A percentile compares a stretch with the other conserved stretches of the same genome.
phyloP scores from a whole-genome alignment of 805 yeast genomes.

The Barnettozyma sp. region DNA sequence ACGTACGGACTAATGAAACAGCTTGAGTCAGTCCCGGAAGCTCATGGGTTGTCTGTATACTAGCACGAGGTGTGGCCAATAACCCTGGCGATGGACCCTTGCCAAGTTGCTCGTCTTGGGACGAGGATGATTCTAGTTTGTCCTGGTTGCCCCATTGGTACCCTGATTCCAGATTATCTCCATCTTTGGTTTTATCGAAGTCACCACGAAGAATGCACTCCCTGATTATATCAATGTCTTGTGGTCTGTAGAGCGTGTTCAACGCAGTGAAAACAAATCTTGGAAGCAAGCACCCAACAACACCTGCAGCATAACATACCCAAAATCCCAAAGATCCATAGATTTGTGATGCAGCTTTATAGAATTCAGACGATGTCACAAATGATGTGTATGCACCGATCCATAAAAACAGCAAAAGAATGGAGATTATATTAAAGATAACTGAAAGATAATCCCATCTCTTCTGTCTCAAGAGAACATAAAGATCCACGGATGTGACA shows the following conservation, averaged over 20 bases:
- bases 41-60: slow-evolving; percentile 10
- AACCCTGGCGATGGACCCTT: background rate
- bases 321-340: slow-evolving; percentile 59
- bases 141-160: slow-evolving; percentile 27
- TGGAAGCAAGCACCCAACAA: slow-evolving; percentile 56
- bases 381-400: slow-evolving; percentile 68
- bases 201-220: slow-evolving; percentile 57
- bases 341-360: slow-evolving; percentile 54
- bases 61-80: slow-evolving; percentile 3
- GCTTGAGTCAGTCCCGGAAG: slow-evolving; percentile 14
- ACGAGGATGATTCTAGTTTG: slow-evolving; percentile 9
- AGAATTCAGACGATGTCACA: slow-evolving; percentile 46
- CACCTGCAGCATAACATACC: slow-evolving; percentile 59
- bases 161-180: too few relatives aligned
- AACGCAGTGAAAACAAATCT: slow-evolving; percentile 51
- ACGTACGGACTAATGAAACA: slow-evolving; percentile 10
- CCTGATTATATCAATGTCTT: slow-evolving; percentile 64
- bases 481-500: slow-evolving; percentile 57
- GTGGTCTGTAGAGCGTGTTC: slow-evolving; percentile 48
- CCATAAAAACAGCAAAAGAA: slow-evolving; percentile 62
- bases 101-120: slow-evolving; percentile 4
- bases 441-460: slow-evolving; percentile 78
- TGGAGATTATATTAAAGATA: slow-evolving; percentile 49
- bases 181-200: slow-evolving; percentile 39
- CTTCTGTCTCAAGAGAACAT: slow-evolving; percentile 59